These are phyloP conservation scores for Xylaria sp. DNA, from an alignment of 2,329 filamentous ascomycete species.

Conservation along the genomic window DNA sequence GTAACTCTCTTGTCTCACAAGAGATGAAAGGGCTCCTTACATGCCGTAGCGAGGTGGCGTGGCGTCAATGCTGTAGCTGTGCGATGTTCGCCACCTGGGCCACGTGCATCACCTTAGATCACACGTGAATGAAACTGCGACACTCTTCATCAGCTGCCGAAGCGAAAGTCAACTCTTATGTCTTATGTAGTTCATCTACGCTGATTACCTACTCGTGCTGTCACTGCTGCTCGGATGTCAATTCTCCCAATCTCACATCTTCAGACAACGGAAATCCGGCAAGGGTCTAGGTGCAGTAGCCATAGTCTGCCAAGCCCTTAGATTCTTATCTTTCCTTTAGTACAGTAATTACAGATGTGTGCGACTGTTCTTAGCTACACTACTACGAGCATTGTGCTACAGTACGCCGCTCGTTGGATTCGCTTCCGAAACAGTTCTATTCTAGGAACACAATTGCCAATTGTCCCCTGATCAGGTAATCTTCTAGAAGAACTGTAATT, in stretches of 20 bases:
- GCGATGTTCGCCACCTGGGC: not conserved
- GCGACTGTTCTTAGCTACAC: too few relatives aligned
- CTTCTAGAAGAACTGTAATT: conserved; percentile 15
- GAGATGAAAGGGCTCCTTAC: conserved; percentile 20
- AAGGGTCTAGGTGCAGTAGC: too few relatives aligned
- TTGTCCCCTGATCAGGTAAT: not conserved
- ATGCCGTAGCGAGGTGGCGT: not conserved
- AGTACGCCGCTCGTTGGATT: not conserved
- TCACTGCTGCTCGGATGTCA: too few relatives aligned
- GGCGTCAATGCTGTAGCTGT: not conserved
- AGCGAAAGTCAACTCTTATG: not conserved
- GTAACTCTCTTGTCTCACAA: conserved; percentile 8
- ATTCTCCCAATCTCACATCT: too few relatives aligned
- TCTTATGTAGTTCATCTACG: not conserved
- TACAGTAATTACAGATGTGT: too few relatives aligned
- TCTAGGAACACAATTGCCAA: not conserved
- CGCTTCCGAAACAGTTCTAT: not conserved
- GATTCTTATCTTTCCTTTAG: too few relatives aligned
- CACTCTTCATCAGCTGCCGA: not conserved
- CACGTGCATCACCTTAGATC: not conserved
- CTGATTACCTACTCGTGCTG: too few relatives aligned
- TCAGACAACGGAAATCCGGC: too few relatives aligned
- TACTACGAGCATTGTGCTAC: not conserved
- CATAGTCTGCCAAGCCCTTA: too few relatives aligned
- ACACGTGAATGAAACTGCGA: not conserved